A percentile compares a stretch with the other conserved stretches of the same genome.
phyloP scores from a whole-genome alignment of 1,284 basidiomycete genomes.

The Tylopilus sp. region DNA sequence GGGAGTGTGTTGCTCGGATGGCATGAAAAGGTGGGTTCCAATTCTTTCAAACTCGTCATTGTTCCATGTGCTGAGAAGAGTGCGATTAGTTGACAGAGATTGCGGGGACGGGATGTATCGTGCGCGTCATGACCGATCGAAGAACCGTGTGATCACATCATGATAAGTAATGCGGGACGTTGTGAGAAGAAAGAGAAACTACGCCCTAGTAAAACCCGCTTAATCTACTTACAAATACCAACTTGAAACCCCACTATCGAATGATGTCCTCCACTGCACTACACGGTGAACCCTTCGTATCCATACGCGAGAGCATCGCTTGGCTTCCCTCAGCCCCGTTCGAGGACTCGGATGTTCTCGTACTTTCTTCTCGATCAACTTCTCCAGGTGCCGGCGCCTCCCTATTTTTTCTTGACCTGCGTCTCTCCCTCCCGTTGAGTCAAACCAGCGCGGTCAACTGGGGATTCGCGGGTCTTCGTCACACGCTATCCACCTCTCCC shows the following conservation, averaged over 20 bases:
- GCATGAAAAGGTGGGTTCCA: slow-evolving; percentile 41
- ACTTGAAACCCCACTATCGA: too few species aligned
- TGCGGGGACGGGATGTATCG: slow-evolving; percentile 96
- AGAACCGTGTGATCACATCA: slow-evolving; percentile 69
- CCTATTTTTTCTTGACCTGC: slow-evolving; percentile 38
- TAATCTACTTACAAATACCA: too few species aligned
- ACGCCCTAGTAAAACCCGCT: too few species aligned
- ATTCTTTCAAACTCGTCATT: too few species aligned
- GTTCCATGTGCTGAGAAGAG: slow-evolving; percentile 15
- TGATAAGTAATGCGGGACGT: too few species aligned
- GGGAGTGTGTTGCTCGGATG: slow-evolving; percentile 84
- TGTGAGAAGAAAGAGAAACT: too few species aligned
- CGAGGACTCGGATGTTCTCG: slow-evolving; percentile 42
- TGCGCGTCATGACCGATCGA: slow-evolving; percentile 97
- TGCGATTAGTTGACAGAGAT: slow-evolving; percentile 87
- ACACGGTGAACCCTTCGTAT: slow-evolving; percentile 34
- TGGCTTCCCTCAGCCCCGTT: slow-evolving; percentile 31
- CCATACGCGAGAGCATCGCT: slow-evolving; percentile 35
- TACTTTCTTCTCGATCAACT: slow-evolving; percentile 39
- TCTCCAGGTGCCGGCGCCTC: slow-evolving; percentile 24
- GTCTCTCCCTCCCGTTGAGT: slow-evolving; percentile 37
- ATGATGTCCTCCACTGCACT: slow-evolving; percentile 14
- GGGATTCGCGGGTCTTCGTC: slow-evolving; percentile 39
- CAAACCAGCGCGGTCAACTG: slow-evolving; percentile 31
- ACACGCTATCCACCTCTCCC: slow-evolving; percentile 29